Base-by-base conservation (phyloP, 2,329 filamentous ascomycete species). In the Aspergillus transmontanensis region DNA sequence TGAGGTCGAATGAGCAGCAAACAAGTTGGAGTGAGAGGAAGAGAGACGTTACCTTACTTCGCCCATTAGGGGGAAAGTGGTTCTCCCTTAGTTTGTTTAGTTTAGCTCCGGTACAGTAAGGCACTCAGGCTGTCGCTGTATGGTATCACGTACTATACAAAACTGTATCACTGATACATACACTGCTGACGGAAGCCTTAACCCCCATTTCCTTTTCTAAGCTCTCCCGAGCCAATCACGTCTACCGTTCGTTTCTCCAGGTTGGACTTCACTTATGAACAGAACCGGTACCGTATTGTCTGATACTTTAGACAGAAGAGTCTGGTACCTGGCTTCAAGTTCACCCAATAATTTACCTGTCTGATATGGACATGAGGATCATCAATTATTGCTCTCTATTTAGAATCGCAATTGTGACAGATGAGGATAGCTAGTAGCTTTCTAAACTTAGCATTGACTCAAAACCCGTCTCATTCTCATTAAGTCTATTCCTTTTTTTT, bases 151-250 rank as follows among this genome's bases (percentile, higher is more conserved):
- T 46, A 45, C 34, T 21, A 19, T 26, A 14, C 30, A 36, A 14
- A n/a, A 14, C 21, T 43, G 50, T 53, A 60, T 56, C 45, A 34
- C 6, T 6, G 23, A 28, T 26, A 48, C 43, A 12, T 12, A 14
- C 9, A 46, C 11, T 4, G 10, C n/a, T 46, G n/a, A 23, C 9
- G 9, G 16, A 19, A 41, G 39, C 41, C 9, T 16, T 55, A 26
- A 26, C 23, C 69, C 71, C 71, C 70, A 66, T 73, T 74, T 70
- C 67, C 64, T 65, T 69, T 60, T 63, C 39, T 58, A 65, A 34
- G 57, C 43, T 64, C 55, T 64, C 50, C 71, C 26, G 4, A 14
- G 16, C 46, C 70, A 73, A 73, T 72, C 71, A 75, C 67, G 60
- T 59, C 56, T 61, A 58, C 56, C 59, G 56, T 23, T 62, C 57